These are phyloP conservation scores for Chaetomium strumarium DNA, from an alignment of 2,329 filamentous ascomycete species.

Conservation along the genomic window DNA sequence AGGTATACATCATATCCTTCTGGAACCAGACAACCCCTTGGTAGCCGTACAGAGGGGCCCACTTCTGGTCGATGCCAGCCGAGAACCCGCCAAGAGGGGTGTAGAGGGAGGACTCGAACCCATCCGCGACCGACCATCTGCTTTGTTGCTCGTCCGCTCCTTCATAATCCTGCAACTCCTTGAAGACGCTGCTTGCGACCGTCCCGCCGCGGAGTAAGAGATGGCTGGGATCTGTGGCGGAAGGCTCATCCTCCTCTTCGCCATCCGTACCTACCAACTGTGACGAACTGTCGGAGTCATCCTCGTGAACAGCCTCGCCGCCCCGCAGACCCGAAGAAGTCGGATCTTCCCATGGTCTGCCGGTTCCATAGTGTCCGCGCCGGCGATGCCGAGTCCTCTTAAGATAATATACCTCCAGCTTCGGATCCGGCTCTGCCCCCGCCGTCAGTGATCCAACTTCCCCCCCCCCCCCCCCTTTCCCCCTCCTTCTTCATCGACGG, in stretches of 20 bases:
- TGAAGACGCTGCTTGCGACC: not conserved
- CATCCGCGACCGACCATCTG: not conserved
- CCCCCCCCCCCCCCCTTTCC: not conserved
- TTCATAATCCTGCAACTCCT: not conserved
- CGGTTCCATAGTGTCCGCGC: not conserved
- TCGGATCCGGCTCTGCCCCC: conserved; percentile 16
- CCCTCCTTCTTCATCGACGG: not conserved
- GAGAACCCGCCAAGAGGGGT: conserved; percentile 1
- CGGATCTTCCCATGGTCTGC: not conserved
- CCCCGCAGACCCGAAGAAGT: conserved; percentile 12
- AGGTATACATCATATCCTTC: conserved; percentile 15
- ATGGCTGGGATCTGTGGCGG: not conserved
- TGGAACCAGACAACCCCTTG: conserved; percentile 24
- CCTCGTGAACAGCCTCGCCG: conserved; percentile 10
- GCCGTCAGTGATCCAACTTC: not conserved
- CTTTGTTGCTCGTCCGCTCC: not conserved
- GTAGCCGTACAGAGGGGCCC: conserved; percentile 22
- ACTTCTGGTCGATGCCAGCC: not conserved
- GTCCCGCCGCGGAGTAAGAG: conserved; percentile 12
- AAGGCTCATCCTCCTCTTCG: not conserved
- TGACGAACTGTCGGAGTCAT: not conserved
- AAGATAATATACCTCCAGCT: conserved; percentile 17
- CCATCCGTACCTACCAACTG: no score
- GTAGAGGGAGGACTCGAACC: not conserved
- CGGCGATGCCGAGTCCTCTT: not conserved